Evolutionary conservation across 331 rosid species (phyloP).

Genomic region (Acacia concinna): DNA sequence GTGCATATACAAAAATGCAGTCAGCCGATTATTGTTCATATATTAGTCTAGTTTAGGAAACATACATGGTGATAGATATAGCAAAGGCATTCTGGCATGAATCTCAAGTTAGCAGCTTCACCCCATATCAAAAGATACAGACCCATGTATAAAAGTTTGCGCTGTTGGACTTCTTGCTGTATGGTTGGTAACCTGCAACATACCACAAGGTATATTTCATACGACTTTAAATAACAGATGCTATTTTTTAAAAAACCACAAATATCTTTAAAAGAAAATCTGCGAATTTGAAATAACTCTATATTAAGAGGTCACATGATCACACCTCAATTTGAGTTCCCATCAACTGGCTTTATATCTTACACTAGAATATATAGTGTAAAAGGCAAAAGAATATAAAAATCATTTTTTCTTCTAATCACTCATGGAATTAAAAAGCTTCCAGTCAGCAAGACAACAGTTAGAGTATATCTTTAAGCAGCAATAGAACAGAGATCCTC

Average conservation of each 20-base stretch:
- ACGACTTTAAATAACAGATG: background rate
- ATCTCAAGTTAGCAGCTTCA: constrained; percentile 96
- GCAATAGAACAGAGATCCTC: constrained; percentile 32
- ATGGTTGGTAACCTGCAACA: constrained; percentile 90
- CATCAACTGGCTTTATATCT: background rate
- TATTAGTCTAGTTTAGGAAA: background rate
- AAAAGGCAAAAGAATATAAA: background rate
- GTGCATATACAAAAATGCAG: background rate
- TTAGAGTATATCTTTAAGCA: constrained; percentile 20
- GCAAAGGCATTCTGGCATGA: constrained; percentile 99
- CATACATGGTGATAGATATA: constrained; percentile 95
- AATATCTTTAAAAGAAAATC: background rate
- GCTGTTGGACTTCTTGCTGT: constrained; percentile 99
- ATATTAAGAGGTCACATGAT: constrained; percentile 19
- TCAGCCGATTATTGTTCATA: constrained; percentile 3
- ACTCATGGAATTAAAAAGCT: background rate
- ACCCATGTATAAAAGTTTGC: constrained; percentile 95
- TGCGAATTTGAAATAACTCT: constrained; percentile 12
- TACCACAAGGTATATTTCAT: constrained; percentile 21
- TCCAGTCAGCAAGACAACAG: constrained; percentile 4
- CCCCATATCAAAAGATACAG: constrained; percentile 99
- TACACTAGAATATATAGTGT: constrained; percentile 11
- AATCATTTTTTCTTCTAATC: background rate
- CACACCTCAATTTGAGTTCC: constrained; percentile 14
- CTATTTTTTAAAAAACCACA: constrained; percentile 1